Conservation (phyloP, 2,329 filamentous ascomycete genomes). For the Neodidymelliopsis sp. region DNA sequence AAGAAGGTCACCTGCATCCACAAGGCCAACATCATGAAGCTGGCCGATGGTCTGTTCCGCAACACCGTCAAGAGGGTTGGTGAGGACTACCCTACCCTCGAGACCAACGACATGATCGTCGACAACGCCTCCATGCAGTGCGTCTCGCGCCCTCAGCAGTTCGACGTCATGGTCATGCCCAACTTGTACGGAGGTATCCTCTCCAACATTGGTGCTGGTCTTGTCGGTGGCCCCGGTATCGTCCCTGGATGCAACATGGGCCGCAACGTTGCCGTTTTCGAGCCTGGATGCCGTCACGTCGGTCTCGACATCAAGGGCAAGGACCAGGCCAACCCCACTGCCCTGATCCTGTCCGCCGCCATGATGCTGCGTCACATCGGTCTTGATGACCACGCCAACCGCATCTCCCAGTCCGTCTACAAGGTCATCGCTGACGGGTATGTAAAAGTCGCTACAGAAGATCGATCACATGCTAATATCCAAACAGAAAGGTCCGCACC, state of each 20-base stretch:
- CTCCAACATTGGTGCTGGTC: conserved; percentile 97
- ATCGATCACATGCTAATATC: conserved; percentile 37
- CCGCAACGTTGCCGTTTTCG: conserved; percentile 96
- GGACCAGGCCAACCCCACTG: conserved; percentile 98
- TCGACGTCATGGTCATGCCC: conserved; percentile 99
- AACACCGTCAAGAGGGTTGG: conserved; percentile 94
- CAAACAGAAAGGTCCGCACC: conserved; percentile 79
- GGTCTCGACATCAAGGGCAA: conserved; percentile 99
- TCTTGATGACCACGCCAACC: conserved; percentile 97
- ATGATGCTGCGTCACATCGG: conserved; percentile 98
- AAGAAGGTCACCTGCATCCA: conserved; percentile 99
- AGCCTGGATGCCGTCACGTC: conserved; percentile 98
- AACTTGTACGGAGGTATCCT: conserved; percentile 99
- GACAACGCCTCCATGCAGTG: conserved; percentile 99
- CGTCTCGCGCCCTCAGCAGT: conserved; percentile 94
- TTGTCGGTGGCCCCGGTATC: conserved; percentile 95
- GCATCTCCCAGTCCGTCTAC: conserved; percentile 89
- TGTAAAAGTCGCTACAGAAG: conserved; percentile 42
- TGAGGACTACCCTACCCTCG: conserved; percentile 93
- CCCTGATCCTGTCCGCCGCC: conserved; percentile 90
- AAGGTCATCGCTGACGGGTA: conserved; percentile 89
- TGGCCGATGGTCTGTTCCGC: conserved; percentile 98
- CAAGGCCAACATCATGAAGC: conserved; percentile 99
- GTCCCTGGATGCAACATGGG: conserved; percentile 99
- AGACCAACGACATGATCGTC: conserved; percentile 99